phyloP scores from a whole-genome alignment of 1,284 basidiomycete genomes.

The Cutaneotrichosporon cutaneum region DNA sequence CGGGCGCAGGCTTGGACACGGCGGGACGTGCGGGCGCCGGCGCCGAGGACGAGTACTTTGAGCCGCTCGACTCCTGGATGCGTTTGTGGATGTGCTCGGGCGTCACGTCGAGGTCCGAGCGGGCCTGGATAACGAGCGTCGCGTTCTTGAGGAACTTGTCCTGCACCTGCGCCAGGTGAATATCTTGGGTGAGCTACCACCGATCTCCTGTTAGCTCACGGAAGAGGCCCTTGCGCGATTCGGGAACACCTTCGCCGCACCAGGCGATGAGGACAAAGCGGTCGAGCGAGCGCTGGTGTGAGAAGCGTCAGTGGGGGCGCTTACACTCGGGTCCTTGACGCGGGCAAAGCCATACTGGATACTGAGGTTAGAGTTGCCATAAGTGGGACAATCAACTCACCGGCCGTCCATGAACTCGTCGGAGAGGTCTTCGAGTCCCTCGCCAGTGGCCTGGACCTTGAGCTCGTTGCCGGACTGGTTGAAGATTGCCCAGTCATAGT shows the following conservation, averaged over 20 bases:
- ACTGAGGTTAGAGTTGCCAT: constrained; percentile 58
- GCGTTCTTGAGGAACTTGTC: constrained; percentile 72
- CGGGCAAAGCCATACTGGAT: constrained; percentile 93
- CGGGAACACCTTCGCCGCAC: constrained; percentile 96
- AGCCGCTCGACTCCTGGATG: constrained; percentile 86
- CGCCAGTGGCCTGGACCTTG: constrained; percentile 81
- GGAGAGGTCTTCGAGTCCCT: constrained; percentile 82
- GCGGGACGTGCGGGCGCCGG: constrained; percentile 29
- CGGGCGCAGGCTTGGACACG: constrained; percentile 28
- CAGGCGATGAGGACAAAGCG: constrained; percentile 90
- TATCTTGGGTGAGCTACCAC: neutral
- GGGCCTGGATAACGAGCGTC: constrained; percentile 87
- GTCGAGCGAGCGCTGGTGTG: constrained; percentile 68
- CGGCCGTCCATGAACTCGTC: constrained; percentile 94
- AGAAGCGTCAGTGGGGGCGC: constrained; percentile 32
- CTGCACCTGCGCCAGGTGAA: constrained; percentile 61
- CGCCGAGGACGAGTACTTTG: constrained; percentile 64
- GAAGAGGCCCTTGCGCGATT: constrained; percentile 87
- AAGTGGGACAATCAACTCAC: too few species aligned
- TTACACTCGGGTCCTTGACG: constrained; percentile 81
- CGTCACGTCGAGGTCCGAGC: constrained; percentile 82
- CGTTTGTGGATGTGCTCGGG: constrained; percentile 78
- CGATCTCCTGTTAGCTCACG: constrained; percentile 51
- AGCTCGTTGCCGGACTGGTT: constrained; percentile 85
- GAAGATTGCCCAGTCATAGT: constrained; percentile 80